These are phyloP conservation scores for Coniochaeta sp. DNA, from an alignment of 2,329 filamentous ascomycete genomes.

Conservation along the genomic window DNA sequence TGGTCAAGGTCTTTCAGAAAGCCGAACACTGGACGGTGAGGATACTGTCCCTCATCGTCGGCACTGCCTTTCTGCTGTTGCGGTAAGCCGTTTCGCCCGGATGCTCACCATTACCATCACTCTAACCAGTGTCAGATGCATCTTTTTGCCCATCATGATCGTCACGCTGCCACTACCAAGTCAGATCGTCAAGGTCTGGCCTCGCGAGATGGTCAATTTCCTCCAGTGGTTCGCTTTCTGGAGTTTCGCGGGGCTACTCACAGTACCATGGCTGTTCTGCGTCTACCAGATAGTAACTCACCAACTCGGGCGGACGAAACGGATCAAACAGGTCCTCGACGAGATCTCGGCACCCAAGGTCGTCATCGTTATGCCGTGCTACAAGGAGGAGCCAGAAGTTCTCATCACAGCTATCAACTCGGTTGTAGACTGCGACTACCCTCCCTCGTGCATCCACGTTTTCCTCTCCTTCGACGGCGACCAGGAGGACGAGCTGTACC, in stretches of 20 bases:
- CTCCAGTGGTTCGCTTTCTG: conserved; percentile 96
- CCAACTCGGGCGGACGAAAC: conserved; percentile 71
- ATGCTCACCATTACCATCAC: neutral
- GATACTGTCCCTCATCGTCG: conserved; percentile 69
- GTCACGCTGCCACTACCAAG: conserved; percentile 81
- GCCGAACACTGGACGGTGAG: conserved; percentile 82
- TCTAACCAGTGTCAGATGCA: conserved; percentile 44
- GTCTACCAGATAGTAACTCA: conserved; percentile 87
- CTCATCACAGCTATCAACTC: conserved; percentile 84
- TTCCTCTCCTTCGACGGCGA: conserved; percentile 95
- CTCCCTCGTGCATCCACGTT: conserved; percentile 83
- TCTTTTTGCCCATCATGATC: conserved; percentile 91
- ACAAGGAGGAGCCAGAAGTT: conserved; percentile 81
- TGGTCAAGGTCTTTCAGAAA: conserved; percentile 81
- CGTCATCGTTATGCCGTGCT: conserved; percentile 94
- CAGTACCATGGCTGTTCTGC: conserved; percentile 87
- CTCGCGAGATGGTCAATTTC: conserved; percentile 56
- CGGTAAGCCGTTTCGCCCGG: conserved; percentile 48
- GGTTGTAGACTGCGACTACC: conserved; percentile 89
- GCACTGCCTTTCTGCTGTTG: conserved; percentile 64
- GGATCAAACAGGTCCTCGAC: conserved; percentile 78
- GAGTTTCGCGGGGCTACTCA: conserved; percentile 79
- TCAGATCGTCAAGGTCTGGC: conserved; percentile 67
- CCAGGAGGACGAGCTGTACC: conserved; percentile 79
- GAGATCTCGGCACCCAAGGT: conserved; percentile 85